Evolutionary conservation across 2,329 filamentous ascomycete genomes (phyloP), one percentile per base, ranked within the genome.

Genomic region (Lachnellula suecica): DNA sequence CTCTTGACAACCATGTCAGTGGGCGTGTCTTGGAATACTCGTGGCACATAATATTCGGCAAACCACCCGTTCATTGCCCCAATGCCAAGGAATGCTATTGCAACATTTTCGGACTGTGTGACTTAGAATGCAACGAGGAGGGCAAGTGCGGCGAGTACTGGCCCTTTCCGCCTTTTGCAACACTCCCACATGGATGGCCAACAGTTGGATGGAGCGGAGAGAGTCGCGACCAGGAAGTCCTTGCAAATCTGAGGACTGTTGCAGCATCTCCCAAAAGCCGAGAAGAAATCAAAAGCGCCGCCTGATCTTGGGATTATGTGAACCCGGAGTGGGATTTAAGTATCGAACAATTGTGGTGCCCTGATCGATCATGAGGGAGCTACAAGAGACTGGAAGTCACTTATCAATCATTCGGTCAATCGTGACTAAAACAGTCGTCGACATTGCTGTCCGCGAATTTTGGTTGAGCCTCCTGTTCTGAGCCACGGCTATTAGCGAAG

Each of bases 21-120:
- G 83, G 83, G 2, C 71, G 83, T 22, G 74, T 85, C 5, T 74
- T 85, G 61, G 83, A 87, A 63, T 86, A 83, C 58, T 69, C 81
- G 34, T 87, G 83, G 83, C 83, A 87, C 66, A 73, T 84, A 53
- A 82, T 83, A 19, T 83, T 83, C 60, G 79, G 79, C 53, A 78
- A 80, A 60, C 68, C 74, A 20, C 66, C 76, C 2, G 74, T 85
- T 1, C 76, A 85, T 59, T 89, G 85, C 58, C 85, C 85, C 0
- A 71, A 72, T 17, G 82, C 82, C 1, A 68, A 73, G 42, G 77
- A 81, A 8, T 88, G 85, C 64, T 88, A 88, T 66, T 88, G 85
- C 69, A 80, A 84, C 37, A 75, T 82, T 15, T 89, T 84, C 60
- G 84, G 84, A 0, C 60, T 85, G 23, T 89, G 85, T 66, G 44